Percentiles rank a stretch among this genome's conserved stretches.
These are phyloP conservation scores for Chrysopogon serrulatus DNA, from an alignment of 176 grass and related monocot genomes.

Conservation along the genomic window DNA sequence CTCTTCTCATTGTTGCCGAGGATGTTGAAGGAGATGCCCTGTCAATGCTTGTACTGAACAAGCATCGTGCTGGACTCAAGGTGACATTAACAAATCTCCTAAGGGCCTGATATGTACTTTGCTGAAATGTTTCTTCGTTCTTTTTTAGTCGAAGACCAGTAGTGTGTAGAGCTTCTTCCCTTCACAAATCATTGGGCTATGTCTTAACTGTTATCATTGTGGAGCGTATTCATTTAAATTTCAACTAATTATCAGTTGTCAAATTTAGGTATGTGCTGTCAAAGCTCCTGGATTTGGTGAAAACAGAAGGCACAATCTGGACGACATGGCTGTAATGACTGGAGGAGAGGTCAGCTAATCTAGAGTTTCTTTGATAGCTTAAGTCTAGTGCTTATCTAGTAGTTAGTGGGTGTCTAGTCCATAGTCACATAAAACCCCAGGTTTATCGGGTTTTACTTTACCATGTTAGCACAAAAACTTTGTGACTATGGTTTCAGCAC, in stretches of 20 bases:
- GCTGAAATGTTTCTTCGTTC: background rate
- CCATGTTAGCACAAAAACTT: no score
- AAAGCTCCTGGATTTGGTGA: conserved; percentile 99
- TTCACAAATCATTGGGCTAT: background rate
- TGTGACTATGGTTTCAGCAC: no score
- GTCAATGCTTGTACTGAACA: conserved; percentile 77
- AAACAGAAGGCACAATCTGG: conserved; percentile 82
- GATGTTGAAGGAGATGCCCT: conserved; percentile 87
- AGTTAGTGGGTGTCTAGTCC: no score
- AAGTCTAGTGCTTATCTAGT: no score
- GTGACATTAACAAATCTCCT: conserved; percentile 39
- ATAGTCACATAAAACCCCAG: no score
- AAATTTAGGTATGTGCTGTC: conserved; percentile 81
- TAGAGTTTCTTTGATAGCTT: no score
- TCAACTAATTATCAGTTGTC: conserved; percentile 1
- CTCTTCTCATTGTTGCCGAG: conserved; percentile 85
- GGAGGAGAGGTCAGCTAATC: conserved; percentile 66
- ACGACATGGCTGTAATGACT: conserved; percentile 86
- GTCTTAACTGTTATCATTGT: background rate
- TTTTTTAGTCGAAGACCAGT: background rate
- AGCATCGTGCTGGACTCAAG: conserved; percentile 82
- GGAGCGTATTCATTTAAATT: conserved; percentile 24
- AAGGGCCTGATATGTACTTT: background rate
- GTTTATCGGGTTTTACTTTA: no score
- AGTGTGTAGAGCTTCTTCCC: background rate